Conservation (phyloP, 345 rosid genomes). For the Iberis pinnata region DNA sequence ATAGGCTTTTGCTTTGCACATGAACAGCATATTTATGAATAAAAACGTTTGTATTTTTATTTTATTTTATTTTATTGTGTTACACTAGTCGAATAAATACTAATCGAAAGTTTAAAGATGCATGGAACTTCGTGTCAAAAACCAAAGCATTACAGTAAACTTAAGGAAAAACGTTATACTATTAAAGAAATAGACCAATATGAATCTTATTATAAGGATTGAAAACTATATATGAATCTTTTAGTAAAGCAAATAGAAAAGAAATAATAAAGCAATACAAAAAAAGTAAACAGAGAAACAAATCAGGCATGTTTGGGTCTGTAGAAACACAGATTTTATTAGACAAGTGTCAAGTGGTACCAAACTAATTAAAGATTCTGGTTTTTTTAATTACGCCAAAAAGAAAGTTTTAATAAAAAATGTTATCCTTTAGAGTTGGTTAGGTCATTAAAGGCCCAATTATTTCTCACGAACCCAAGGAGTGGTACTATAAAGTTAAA, state of each 20-base stretch:
- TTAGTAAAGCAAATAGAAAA: constrained; percentile 21
- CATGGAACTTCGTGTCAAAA: too few species aligned
- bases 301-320: constrained; percentile 21
- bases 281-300: too few species aligned
- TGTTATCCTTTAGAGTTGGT: constrained; percentile 13
- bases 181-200: constrained; percentile 8
- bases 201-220: constrained; percentile 1
- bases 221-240: constrained; percentile 14
- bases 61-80: too few species aligned
- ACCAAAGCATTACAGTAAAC: too few species aligned
- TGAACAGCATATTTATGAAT: too few species aligned
- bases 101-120: too few species aligned
- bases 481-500: constrained; percentile 3
- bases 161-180: too few species aligned
- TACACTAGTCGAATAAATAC: too few species aligned
- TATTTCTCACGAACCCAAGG: constrained; percentile 23
- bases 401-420: neutral
- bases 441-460: constrained; percentile 28
- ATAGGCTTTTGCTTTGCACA: too few species aligned
- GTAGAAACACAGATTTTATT: constrained; percentile 16
- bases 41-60: too few species aligned
- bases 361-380: constrained; percentile 16
- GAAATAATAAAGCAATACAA: neutral
- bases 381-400: constrained; percentile 5
- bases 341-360: constrained; percentile 22